Base-by-base conservation (phyloP, 768 basidiomycete genomes). In the Coprinopsis cinerea region DNA sequence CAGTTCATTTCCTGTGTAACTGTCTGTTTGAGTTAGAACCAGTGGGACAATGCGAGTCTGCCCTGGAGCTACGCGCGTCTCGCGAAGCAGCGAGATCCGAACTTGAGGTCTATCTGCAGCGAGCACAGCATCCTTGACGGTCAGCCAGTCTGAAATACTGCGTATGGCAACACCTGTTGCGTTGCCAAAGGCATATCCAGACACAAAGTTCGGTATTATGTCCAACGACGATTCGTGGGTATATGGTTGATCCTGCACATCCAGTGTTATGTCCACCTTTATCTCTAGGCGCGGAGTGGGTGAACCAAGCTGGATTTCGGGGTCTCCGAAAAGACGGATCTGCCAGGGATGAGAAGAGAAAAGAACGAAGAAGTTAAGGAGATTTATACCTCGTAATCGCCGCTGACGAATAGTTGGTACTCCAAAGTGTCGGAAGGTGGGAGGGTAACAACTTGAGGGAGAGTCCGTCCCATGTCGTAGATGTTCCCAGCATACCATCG, bases 401-500 rank as follows among this genome's bases (percentile, higher is more conserved):
- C 89, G 59, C 86, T 85, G 45, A 94, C 68, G 53, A 87, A 78
- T 2, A 93, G 58, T 46, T 84, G 75, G 56, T 89, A 92, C 15
- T 59, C 69, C 17, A 75, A 83, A 30, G 74, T 76, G 14, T 54
- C 44, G 1, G 53, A 65, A 2, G 53, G 22, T 25, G 82, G 86
- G 40, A 85, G 68, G 22, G 61, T 63, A 27, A 83, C 72, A 27
- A 67, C 50, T 49, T 76, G 78, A 14, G 72, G 70, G 10, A 78
- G 71, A 17, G 79, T 65, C 24, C 68, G 67, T 50, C 80, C 75
- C 65, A 86, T 71, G 20, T 71, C 69, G 61, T 95, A 95, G n/a
- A 95, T 82, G 61, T 95, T 90, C 27, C 90, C 92, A n/a, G 79
- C 66, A 61, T 85, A 76, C 92, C 92, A 95, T 60, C 76, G 66